Conservation (phyloP, 2,329 filamentous ascomycete genomes). For the Capronia epimyces region DNA sequence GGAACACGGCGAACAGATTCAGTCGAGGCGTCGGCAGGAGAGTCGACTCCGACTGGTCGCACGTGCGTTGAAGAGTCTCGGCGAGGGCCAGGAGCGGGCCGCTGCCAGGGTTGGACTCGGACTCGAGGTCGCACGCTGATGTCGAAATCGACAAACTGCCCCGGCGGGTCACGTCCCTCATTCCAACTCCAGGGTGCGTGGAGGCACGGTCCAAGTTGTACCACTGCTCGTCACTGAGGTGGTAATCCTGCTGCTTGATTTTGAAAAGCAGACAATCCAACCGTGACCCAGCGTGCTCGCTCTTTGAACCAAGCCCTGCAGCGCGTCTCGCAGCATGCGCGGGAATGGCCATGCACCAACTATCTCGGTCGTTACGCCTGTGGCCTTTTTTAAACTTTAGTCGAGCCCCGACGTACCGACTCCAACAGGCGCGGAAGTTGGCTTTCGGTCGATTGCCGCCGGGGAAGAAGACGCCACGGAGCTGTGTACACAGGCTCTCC, state of each 20-base stretch:
- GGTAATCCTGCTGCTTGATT: conserved; percentile 28
- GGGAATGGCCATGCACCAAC: conserved; percentile 29
- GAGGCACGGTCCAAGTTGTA: not conserved
- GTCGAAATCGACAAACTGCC: not conserved
- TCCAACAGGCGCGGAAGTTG: conserved; percentile 30
- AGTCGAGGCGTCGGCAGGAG: conserved; percentile 25
- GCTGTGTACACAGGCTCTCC: conserved; percentile 25
- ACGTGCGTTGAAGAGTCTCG: not conserved
- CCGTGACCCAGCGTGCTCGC: conserved; percentile 3
- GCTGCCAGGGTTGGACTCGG: too few relatives aligned
- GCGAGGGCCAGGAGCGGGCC: not conserved
- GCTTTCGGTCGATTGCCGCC: conserved; percentile 26
- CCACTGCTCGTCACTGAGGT: conserved; percentile 21
- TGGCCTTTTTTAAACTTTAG: conserved; percentile 31
- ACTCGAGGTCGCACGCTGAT: not conserved
- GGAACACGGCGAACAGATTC: conserved; percentile 30
- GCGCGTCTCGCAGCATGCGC: conserved; percentile 28
- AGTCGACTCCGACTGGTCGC: not conserved
- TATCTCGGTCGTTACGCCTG: conserved; percentile 26
- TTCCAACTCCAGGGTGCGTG: not conserved
- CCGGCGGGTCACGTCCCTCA: not conserved
- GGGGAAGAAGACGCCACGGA: conserved; percentile 28
- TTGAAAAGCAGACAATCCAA: conserved; percentile 25
- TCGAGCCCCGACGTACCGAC: conserved; percentile 30
- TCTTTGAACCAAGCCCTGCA: conserved; percentile 17